These are phyloP conservation scores for Periconia digitata DNA, from an alignment of 2,329 filamentous ascomycete species.

Conservation along the genomic window DNA sequence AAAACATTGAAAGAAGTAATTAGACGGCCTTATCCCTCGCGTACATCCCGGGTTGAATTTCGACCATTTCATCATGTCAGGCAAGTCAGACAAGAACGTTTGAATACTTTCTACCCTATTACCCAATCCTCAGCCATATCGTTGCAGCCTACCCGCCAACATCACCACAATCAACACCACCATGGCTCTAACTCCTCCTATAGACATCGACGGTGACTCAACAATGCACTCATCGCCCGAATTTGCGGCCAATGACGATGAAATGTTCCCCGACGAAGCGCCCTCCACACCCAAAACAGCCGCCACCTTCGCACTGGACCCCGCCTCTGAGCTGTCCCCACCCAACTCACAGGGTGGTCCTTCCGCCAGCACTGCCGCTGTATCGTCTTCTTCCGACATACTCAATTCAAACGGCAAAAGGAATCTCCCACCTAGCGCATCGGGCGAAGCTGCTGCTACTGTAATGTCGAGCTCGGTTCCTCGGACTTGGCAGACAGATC, in stretches of 20 bases:
- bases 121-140: constrained; percentile 5
- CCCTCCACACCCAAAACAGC: constrained; percentile 47
- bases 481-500: constrained; percentile 21
- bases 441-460: constrained; percentile 5
- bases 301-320: constrained; percentile 25
- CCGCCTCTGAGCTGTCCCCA: constrained; percentile 55
- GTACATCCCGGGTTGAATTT: no score
- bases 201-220: constrained; percentile 58
- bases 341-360: constrained; percentile 53
- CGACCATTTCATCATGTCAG: constrained; percentile 12
- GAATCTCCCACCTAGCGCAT: constrained; percentile 5
- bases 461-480: constrained; percentile 3
- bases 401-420: constrained; percentile 44
- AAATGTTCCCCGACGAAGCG: constrained; percentile 49
- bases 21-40: no score
- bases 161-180: constrained; percentile 13
- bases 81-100: background rate
- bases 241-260: constrained; percentile 34
- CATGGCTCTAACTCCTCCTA: constrained; percentile 12
- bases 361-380: constrained; percentile 16
- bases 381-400: constrained; percentile 16
- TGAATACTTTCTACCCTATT: background rate
- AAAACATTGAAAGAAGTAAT: no score
- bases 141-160: constrained; percentile 4
- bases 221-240: constrained; percentile 54